Evolutionary conservation across 176 grass and related monocot genomes (phyloP).

Genomic region (Areca catechu): DNA sequence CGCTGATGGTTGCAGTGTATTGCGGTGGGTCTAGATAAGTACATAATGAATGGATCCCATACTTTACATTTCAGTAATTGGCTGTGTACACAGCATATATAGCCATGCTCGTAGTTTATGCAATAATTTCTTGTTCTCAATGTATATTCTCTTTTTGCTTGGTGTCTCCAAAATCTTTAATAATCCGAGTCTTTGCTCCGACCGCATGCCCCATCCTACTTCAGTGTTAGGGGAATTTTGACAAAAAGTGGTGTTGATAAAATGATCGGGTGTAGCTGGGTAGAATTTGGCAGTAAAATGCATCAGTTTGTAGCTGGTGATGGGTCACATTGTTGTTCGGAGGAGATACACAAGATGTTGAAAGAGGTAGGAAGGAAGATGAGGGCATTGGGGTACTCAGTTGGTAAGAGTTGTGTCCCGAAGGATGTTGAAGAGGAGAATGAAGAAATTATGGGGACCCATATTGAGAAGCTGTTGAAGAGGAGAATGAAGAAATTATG

Average conservation of each 20-base stretch:
- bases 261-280: slow-evolving; percentile 16
- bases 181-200: too few species aligned
- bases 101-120: too few species aligned
- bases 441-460: neutral
- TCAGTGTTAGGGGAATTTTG: neutral
- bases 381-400: neutral
- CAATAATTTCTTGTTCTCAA: too few species aligned
- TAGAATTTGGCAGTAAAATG: slow-evolving; percentile 1
- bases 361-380: neutral
- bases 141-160: too few species aligned
- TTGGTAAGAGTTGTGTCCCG: neutral
- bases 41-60: too few species aligned
- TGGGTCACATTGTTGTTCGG: neutral
- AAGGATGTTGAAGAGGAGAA: slow-evolving; percentile 5
- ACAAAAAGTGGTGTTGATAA: neutral
- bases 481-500: slow-evolving; percentile 5
- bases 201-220: too few species aligned
- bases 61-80: too few species aligned
- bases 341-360: slow-evolving; percentile 3
- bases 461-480: slow-evolving; percentile 3
- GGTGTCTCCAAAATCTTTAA: too few species aligned
- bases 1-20: too few species aligned
- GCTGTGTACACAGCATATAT: too few species aligned
- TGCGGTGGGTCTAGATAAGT: too few species aligned
- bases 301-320: slow-evolving; percentile 12